Evolutionary conservation across 495 filamentous ascomycete species (phyloP).

Genomic region (Hypoxylon cercidicola): DNA sequence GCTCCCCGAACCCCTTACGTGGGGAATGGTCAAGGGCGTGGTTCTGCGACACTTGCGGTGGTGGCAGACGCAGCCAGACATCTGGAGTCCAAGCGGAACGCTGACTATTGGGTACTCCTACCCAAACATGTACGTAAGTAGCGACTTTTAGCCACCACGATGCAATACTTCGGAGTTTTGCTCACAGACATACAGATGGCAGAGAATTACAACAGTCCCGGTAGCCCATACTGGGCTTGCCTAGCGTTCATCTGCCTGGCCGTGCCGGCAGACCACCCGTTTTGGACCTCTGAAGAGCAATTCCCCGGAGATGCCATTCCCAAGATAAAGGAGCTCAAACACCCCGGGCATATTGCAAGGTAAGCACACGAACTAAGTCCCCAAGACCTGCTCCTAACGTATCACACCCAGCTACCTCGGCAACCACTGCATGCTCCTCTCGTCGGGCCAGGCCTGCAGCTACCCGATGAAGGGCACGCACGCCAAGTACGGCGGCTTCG

Average conservation of each 20-base stretch:
- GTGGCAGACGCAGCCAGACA: constrained; percentile 79
- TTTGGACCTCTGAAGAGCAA: constrained; percentile 75
- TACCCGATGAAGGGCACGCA: constrained; percentile 83
- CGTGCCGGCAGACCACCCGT: constrained; percentile 73
- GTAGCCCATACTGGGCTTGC: constrained; percentile 76
- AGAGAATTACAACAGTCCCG: constrained; percentile 85
- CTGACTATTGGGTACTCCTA: constrained; percentile 82
- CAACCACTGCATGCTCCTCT: constrained; percentile 76
- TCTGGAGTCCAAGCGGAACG: constrained; percentile 77
- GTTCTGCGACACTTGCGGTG: constrained; percentile 77
- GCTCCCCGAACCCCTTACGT: constrained; percentile 73
- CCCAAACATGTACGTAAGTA: constrained; percentile 77
- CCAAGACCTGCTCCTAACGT: background rate
- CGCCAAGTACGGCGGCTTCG: constrained; percentile 83
- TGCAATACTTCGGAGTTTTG: background rate
- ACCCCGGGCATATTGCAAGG: constrained; percentile 76
- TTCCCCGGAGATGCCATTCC: constrained; percentile 66
- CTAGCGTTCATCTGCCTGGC: constrained; percentile 78
- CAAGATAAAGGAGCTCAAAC: constrained; percentile 64
- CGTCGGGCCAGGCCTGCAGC: constrained; percentile 79
- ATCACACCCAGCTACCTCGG: constrained; percentile 56
- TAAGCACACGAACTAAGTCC: constrained; percentile 32
- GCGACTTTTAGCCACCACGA: background rate
- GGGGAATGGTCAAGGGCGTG: constrained; percentile 81
- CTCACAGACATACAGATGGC: constrained; percentile 56